phyloP scores from a whole-genome alignment of 495 filamentous ascomycete species.

The Talaromyces wortmannii region DNA sequence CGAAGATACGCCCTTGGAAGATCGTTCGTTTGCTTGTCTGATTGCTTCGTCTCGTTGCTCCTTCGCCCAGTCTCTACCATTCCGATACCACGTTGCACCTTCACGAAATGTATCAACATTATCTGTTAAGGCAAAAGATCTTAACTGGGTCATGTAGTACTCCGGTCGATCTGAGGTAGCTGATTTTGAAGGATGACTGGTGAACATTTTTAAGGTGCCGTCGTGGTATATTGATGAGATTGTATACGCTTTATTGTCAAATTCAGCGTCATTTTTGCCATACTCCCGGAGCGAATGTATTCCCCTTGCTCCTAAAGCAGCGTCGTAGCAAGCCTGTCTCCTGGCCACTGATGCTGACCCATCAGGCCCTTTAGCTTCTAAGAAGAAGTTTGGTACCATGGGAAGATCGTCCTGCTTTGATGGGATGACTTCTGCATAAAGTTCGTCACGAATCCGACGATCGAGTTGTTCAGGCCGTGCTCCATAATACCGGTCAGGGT shows the following conservation, averaged over 20 bases:
- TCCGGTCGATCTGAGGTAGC: too few relatives aligned
- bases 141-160: constrained; percentile 32
- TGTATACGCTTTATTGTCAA: too few relatives aligned
- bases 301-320: constrained; percentile 37
- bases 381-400: constrained; percentile 24
- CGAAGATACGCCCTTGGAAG: too few relatives aligned
- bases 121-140: constrained; percentile 17
- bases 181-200: too few relatives aligned
- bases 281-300: too few relatives aligned
- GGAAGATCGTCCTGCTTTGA: constrained; percentile 22
- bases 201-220: too few relatives aligned
- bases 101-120: constrained; percentile 18
- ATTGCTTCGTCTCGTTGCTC: constrained; percentile 24
- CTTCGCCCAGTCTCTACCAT: constrained; percentile 25
- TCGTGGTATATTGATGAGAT: too few relatives aligned
- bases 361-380: constrained; percentile 23
- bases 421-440: constrained; percentile 22
- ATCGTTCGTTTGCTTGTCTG: constrained; percentile 12
- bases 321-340: constrained; percentile 31
- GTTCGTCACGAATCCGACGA: constrained; percentile 6
- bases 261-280: too few relatives aligned
- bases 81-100: constrained; percentile 29
- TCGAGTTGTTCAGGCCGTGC: constrained; percentile 11
- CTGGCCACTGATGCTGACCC: constrained; percentile 19
- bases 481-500: constrained; percentile 7